Base-by-base conservation (phyloP, 2,329 filamentous ascomycete species). In the Hawksworthiomyces lignivorus region DNA sequence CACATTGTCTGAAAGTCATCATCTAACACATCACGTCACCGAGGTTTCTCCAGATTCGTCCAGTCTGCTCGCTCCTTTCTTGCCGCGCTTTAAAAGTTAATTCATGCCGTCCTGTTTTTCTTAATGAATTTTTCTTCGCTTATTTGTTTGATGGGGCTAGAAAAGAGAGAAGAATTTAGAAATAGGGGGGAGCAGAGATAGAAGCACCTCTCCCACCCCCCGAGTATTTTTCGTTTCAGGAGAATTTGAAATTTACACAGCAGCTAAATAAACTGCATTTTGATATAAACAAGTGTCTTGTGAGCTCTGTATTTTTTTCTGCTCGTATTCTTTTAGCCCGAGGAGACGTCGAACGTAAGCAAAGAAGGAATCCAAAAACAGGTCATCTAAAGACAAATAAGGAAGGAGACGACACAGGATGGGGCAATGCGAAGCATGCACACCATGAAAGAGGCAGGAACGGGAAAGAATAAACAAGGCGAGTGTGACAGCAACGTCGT, bases 331-430 rank as follows among this genome's bases (percentile, higher is more conserved):
- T 12, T 26, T 26, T 8, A 26, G 24, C 24, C 8, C 24, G 12
- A 26, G n/a, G n/a, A n/a, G n/a, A n/a, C n/a, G n/a, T n/a, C n/a
- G n/a, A 26, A 26, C 24, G 8, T 8, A 12, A 26, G 24, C 3
- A 26, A 12, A 12, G 24, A 8, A 26, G 24, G 24, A 26, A 26
- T 39, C 37, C 37, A 32, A 32, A 39, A 32, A 39, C 29, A 33
- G 29, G 24, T 26, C 29, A 33, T 11, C 4, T 6, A 39, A 9
- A 8, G 29, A 32, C 37, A 6, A 26, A 39, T 10, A 26, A 32
- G 37, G 37, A 39, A 39, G 37, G 37, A 39, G 37, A 5, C 11
- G 18, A n/a, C n/a, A 22, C 12, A 26, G 21, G 21, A 39, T 20
- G 35, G 35, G 12, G 26, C 18, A 20, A 29, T 37, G 26, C 19